Conservation (phyloP, 345 rosid genomes). For the Camelina laxa region DNA sequence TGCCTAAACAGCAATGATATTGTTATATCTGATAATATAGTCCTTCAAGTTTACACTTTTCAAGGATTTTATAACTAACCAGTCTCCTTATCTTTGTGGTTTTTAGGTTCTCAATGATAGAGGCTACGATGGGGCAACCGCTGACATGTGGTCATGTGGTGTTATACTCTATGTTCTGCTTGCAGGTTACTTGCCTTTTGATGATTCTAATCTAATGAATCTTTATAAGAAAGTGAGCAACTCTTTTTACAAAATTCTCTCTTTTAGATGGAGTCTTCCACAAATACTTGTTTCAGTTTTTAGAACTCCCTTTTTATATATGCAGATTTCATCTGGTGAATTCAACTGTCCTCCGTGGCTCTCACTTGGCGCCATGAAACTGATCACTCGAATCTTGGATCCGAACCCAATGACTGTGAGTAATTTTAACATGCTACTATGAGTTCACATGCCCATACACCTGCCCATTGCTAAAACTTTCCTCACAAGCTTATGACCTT, state of each 20-base stretch:
- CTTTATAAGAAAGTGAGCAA: constrained; percentile 93
- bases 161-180: constrained; percentile 95
- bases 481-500: not conserved
- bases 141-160: constrained; percentile 98
- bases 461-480: not conserved
- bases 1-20: constrained; percentile 14
- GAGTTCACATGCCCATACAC: not conserved
- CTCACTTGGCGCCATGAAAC: constrained; percentile 81
- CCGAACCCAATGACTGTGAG: constrained; percentile 95
- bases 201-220: constrained; percentile 93
- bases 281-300: not conserved
- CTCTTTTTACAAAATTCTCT: constrained; percentile 22
- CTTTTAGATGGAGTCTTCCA: not conserved
- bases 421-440: constrained; percentile 20
- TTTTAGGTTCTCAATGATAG: constrained; percentile 87
- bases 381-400: constrained; percentile 84
- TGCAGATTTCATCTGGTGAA: constrained; percentile 91
- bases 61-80: not conserved
- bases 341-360: constrained; percentile 97
- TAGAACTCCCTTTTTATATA: not conserved
- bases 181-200: constrained; percentile 99
- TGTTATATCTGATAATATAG: not conserved
- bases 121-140: constrained; percentile 97
- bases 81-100: constrained; percentile 3
- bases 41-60: constrained; percentile 5